phyloP scores from a whole-genome alignment of 2,329 filamentous ascomycete species.

The Cryphonectria naterciae region DNA sequence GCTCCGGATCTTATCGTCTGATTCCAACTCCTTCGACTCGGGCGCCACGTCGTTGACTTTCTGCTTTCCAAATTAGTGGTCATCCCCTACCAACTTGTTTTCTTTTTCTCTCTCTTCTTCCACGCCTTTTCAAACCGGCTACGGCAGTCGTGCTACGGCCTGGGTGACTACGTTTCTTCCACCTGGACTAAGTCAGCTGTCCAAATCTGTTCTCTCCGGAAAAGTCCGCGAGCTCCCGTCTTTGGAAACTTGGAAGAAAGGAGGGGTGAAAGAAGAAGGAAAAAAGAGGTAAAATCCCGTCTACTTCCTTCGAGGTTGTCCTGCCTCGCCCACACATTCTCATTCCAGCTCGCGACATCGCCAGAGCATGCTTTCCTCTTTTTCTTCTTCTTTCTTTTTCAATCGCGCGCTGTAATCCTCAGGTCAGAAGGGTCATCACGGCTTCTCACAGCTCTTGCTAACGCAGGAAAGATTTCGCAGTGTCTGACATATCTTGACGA shows the following conservation, averaged over 20 bases:
- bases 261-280: background rate
- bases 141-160: background rate
- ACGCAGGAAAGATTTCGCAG: background rate
- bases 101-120: background rate
- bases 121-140: background rate
- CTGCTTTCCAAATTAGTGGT: background rate
- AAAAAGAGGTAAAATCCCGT: background rate
- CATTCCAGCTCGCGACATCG: background rate
- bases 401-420: background rate
- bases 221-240: background rate
- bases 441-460: background rate
- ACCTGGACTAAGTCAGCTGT: background rate
- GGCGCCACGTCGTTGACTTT: constrained; percentile 14
- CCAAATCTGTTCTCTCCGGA: background rate
- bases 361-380: background rate
- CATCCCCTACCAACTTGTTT: background rate
- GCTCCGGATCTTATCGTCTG: constrained; percentile 13
- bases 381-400: too few species aligned
- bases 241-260: background rate
- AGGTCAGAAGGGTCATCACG: too few species aligned
- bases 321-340: background rate
- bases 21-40: constrained; percentile 10
- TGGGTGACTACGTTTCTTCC: background rate
- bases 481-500: background rate
- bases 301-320: background rate